Conservation (phyloP, 2,329 filamentous ascomycete species). For the Pestalotiopsis sp. region DNA sequence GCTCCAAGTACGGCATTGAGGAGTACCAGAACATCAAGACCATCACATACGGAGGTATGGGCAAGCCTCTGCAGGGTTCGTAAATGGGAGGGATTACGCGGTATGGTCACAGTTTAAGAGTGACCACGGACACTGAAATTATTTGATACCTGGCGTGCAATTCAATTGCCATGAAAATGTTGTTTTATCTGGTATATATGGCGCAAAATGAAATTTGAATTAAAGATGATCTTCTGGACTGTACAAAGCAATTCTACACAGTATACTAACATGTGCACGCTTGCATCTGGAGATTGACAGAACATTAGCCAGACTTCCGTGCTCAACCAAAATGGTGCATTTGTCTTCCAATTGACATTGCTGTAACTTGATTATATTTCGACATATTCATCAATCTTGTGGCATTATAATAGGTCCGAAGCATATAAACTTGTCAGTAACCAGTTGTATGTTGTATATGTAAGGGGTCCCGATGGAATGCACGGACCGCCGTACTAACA, state of each 20-base stretch:
- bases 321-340: too few relatives aligned
- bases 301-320: too few relatives aligned
- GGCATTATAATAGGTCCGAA: background rate
- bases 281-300: too few relatives aligned
- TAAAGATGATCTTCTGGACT: too few relatives aligned
- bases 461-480: background rate
- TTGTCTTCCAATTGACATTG: too few relatives aligned
- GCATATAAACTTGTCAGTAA: background rate
- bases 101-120: background rate
- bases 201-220: background rate
- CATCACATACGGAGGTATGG: slow-evolving; percentile 56
- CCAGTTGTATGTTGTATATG: background rate
- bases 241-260: too few relatives aligned
- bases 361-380: too few relatives aligned
- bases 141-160: slow-evolving; percentile 2
- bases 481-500: slow-evolving; percentile 1
- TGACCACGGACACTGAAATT: background rate
- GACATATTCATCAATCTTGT: background rate
- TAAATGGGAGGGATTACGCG: background rate
- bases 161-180: background rate
- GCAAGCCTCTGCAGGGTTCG: slow-evolving; percentile 53
- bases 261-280: too few relatives aligned
- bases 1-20: slow-evolving; percentile 74
- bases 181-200: background rate
- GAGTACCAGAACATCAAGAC: slow-evolving; percentile 79